These are phyloP conservation scores for Pseudogymnoascus sp. DNA, from an alignment of 2,329 filamentous ascomycete species.

Conservation along the genomic window DNA sequence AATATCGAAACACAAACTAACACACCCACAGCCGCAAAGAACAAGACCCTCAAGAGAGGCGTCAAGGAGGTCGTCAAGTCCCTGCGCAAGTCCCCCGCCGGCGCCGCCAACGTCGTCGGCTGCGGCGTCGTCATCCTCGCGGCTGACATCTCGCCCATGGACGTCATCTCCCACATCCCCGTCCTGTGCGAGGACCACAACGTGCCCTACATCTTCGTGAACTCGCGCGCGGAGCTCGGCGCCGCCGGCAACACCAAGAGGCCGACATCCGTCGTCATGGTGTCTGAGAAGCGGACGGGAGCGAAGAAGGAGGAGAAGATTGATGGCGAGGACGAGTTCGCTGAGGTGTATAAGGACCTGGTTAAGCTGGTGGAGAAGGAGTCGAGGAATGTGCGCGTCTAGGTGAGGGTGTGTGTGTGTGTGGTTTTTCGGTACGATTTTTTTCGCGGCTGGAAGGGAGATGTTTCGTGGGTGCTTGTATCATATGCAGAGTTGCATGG, in stretches of 20 bases:
- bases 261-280: conserved; percentile 94
- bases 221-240: conserved; percentile 85
- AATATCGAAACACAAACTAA: conserved; percentile 16
- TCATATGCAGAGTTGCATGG: conserved; percentile 5
- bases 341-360: conserved; percentile 54
- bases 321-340: conserved; percentile 49
- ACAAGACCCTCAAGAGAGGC: conserved; percentile 91
- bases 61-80: conserved; percentile 99
- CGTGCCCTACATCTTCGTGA: conserved; percentile 93
- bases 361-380: conserved; percentile 61
- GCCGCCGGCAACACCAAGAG: conserved; percentile 91
- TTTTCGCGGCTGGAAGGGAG: conserved; percentile 1
- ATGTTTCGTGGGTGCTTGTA: conserved; percentile 6
- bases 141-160: conserved; percentile 95
- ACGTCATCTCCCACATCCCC: conserved; percentile 96
- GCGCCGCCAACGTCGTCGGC: conserved; percentile 53
- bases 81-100: conserved; percentile 78
- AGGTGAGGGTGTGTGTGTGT: conserved; percentile 7
- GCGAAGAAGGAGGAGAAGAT: conserved; percentile 33
- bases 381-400: conserved; percentile 38
- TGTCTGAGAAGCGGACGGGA: conserved; percentile 47
- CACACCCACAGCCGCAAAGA: conserved; percentile 67
- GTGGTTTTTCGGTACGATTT: not conserved
- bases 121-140: conserved; percentile 83
- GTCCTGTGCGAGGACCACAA: conserved; percentile 97